Base-by-base conservation (phyloP, 163 green algal species). In the Trebouxiophyceae sp. region DNA sequence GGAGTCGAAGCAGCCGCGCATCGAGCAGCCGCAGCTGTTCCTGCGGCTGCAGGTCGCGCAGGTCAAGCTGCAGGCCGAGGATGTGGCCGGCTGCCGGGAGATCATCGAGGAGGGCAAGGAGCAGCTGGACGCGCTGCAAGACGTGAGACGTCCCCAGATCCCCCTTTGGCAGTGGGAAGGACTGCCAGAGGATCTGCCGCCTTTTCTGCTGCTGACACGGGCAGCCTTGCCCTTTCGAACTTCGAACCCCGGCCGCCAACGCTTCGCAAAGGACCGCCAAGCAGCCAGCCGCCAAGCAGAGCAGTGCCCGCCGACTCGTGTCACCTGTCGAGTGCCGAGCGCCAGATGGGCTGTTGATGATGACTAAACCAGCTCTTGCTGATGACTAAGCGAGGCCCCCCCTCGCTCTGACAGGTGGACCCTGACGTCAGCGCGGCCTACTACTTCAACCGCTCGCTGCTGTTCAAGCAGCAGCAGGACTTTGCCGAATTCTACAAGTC, bases 401-500 rank as follows among this genome's bases (percentile, higher is more conserved):
- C 8, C n/a, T 45, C 26, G 57, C 2, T 27, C 3, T 45, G 64
- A 54, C 75, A 89, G 80, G 76, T 91, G 26, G 90, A 97, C 78
- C 90, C 91, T 2, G 73, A 68, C 19, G 92, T 99, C 31, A 86
- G 71, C 46, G 92, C 94, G 5, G 78, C 76, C 26, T 87, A 97
- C 7, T 80, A 96, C 78, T 95, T 89, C 60, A 85, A 95, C 4
- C 77, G 77, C 54, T 90, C 80, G 32, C 79, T 93, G 61, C 93
- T 91, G 66, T 74, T 89, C 81, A 97, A 97, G 77, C 74, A 77
- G 22, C 73, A 87, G 70, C 79, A 87, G 69, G 75, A 96, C 68
- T 98, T 92, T 73, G 91, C 88, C 0, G 86, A 89, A 57, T 99
- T 96, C 76, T 99, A 97, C 85, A 78, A 76, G 45, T 75, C 73